phyloP scores from a whole-genome alignment of 1,284 basidiomycete species.

The Ceratobasidium sp. region DNA sequence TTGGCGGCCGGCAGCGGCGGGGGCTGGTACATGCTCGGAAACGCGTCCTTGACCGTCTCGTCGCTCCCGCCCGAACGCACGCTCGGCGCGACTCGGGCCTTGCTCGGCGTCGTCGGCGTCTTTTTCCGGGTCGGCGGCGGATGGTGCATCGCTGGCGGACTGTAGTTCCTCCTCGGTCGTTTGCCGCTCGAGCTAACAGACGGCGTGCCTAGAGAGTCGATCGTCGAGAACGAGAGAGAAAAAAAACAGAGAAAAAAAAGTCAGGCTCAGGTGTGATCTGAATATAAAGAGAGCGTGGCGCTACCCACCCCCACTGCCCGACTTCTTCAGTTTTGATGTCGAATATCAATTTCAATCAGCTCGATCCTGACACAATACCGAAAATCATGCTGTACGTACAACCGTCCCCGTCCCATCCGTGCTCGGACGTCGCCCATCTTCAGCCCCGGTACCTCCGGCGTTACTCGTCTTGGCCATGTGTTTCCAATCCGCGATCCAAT shows the following conservation, averaged over 20 bases:
- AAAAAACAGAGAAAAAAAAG: background rate
- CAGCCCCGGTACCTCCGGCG: background rate
- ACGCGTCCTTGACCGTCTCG: background rate
- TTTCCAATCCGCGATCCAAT: no score
- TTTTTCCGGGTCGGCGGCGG: background rate
- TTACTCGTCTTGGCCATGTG: conserved; percentile 11
- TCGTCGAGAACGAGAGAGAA: no score
- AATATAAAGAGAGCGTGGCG: conserved; percentile 9
- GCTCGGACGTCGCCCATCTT: conserved; percentile 7
- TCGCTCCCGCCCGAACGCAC: conserved; percentile 29
- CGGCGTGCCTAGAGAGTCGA: background rate
- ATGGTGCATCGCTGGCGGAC: conserved; percentile 23
- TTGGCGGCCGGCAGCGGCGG: conserved; percentile 3
- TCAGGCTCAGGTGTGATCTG: background rate
- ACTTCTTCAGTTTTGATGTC: background rate
- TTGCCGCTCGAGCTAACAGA: conserved; percentile 40
- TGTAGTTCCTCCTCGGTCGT: conserved; percentile 11
- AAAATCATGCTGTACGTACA: background rate
- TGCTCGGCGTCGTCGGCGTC: conserved; percentile 36
- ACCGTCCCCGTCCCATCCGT: background rate
- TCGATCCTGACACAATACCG: background rate
- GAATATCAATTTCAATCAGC: conserved; percentile 33
- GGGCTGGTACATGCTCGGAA: conserved; percentile 19
- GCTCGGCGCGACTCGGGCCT: conserved; percentile 27
- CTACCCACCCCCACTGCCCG: conserved; percentile 4